A percentile compares a stretch with the other conserved stretches of the same genome.
Conservation (phyloP, 257 asterid species). For the Mitragyna speciosa region DNA sequence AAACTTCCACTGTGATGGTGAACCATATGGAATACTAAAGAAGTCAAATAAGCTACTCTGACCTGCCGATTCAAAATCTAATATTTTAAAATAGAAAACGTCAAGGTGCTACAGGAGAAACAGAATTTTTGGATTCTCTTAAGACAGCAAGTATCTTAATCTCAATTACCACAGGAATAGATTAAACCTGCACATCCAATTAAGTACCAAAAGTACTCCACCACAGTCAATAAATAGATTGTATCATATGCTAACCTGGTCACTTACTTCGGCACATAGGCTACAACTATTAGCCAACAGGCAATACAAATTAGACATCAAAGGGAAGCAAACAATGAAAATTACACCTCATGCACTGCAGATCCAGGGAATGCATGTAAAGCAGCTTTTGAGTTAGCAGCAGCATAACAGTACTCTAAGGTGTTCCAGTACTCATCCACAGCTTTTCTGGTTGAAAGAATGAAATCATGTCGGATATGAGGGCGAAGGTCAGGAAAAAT, state of each 20-base stretch:
- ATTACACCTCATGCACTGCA: slow-evolving; percentile 75
- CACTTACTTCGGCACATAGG: neutral
- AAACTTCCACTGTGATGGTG: neutral
- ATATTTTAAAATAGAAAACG: neutral
- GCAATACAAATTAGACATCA: slow-evolving; percentile 9
- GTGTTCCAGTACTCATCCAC: slow-evolving; percentile 93
- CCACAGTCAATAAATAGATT: neutral
- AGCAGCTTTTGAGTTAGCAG: slow-evolving; percentile 77
- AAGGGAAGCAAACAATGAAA: slow-evolving; percentile 13
- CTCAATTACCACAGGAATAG: neutral
- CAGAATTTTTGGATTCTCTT: neutral
- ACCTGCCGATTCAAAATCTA: neutral
- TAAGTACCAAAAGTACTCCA: neutral
- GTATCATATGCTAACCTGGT: neutral
- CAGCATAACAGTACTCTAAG: slow-evolving; percentile 84
- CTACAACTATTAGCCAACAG: slow-evolving; percentile 6
- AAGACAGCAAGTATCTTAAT: neutral
- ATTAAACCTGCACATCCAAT: neutral
- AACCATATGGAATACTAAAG: neutral
- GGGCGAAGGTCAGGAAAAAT: slow-evolving; percentile 82
- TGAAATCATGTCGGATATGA: slow-evolving; percentile 87
- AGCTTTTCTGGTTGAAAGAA: slow-evolving; percentile 73
- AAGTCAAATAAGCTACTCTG: slow-evolving; percentile 1
- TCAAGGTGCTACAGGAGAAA: neutral
- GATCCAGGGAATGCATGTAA: slow-evolving; percentile 94